These are phyloP conservation scores for Dissophora globulifera DNA, from an alignment of 192 early-diverging fungal genomes.

Conservation along the genomic window DNA sequence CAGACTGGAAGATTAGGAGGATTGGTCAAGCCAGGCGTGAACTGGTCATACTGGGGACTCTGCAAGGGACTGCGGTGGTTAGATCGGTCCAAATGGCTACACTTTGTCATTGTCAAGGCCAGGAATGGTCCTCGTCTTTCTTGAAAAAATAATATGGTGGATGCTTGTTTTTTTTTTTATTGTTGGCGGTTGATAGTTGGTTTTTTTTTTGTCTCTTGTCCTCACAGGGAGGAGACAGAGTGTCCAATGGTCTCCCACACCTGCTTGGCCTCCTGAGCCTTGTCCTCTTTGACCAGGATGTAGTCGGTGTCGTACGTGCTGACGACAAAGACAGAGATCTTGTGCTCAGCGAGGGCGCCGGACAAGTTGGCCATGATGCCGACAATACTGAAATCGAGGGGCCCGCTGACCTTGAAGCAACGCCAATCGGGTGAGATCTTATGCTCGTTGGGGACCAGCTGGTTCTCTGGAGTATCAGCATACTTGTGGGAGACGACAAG, in stretches of 20 bases:
- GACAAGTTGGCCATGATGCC: constrained; percentile 70
- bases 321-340: constrained; percentile 73
- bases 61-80: constrained; percentile 22
- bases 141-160: no score
- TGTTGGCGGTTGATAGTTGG: no score
- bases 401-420: constrained; percentile 66
- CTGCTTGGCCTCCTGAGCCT: constrained; percentile 24
- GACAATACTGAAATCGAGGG: constrained; percentile 73
- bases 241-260: constrained; percentile 44
- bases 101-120: constrained; percentile 34
- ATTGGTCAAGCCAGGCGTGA: constrained; percentile 37
- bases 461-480: constrained; percentile 12
- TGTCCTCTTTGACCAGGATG: constrained; percentile 70
- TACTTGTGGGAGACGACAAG: constrained; percentile 45
- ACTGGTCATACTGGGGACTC: constrained; percentile 40
- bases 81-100: constrained; percentile 23
- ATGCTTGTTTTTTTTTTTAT: no score
- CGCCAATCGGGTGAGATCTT: constrained; percentile 56
- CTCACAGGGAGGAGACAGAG: constrained; percentile 27
- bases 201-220: neutral
- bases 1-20: constrained; percentile 37
- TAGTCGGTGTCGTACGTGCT: constrained; percentile 83
- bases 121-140: constrained; percentile 28
- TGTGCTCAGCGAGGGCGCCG: constrained; percentile 60
- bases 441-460: constrained; percentile 22